phyloP scores from a whole-genome alignment of 805 yeast genomes.

The Hanseniaspora hatyaiensis region DNA sequence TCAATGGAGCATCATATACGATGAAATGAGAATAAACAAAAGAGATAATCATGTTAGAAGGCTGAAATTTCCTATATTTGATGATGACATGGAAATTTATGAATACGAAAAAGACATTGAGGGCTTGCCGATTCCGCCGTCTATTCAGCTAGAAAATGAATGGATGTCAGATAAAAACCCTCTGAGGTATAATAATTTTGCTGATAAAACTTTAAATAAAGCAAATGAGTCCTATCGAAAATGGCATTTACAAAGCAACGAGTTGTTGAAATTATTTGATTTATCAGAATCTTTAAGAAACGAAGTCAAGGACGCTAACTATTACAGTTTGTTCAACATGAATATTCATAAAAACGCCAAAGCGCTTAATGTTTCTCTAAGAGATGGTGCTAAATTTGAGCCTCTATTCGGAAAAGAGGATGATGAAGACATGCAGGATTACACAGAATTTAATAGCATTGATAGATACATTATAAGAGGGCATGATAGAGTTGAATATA shows the following conservation, averaged over 20 bases:
- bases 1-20: slow-evolving; percentile 93
- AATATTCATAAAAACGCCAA: slow-evolving; percentile 81
- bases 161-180: slow-evolving; percentile 81
- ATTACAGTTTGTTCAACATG: slow-evolving; percentile 61
- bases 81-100: slow-evolving; percentile 92
- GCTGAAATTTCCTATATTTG: slow-evolving; percentile 90
- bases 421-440: slow-evolving; percentile 52
- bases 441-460: slow-evolving; percentile 78
- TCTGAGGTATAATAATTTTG: slow-evolving; percentile 34
- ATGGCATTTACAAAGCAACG: slow-evolving; percentile 54
- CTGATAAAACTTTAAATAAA: slow-evolving; percentile 48
- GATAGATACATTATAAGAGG: slow-evolving; percentile 75
- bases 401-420: slow-evolving; percentile 60
- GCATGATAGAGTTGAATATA: slow-evolving; percentile 70
- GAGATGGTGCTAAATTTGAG: slow-evolving; percentile 95
- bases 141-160: slow-evolving; percentile 57
- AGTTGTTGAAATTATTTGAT: slow-evolving; percentile 54
- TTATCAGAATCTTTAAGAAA: slow-evolving; percentile 61
- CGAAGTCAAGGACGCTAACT: slow-evolving; percentile 47
- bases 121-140: slow-evolving; percentile 58
- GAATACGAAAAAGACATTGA: slow-evolving; percentile 72
- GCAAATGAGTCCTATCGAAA: slow-evolving; percentile 45
- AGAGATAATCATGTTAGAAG: slow-evolving; percentile 82
- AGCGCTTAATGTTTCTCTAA: slow-evolving; percentile 72
- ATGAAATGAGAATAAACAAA: slow-evolving; percentile 86